Evolutionary conservation across 129 eudicot species (phyloP).

Genomic region (Centrapalus pauciflorus): DNA sequence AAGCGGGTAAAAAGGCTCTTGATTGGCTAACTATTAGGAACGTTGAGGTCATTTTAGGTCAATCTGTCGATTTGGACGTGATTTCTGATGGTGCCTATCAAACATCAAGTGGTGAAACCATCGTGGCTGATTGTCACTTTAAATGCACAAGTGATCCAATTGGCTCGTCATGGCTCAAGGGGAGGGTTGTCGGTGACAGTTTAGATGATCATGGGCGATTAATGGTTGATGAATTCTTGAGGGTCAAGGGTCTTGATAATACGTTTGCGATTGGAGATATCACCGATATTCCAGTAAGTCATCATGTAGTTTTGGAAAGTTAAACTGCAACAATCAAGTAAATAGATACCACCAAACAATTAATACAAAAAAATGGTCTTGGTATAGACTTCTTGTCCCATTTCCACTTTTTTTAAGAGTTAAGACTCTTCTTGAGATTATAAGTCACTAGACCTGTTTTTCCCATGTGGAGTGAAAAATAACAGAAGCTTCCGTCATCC

Average conservation of each 20-base stretch:
- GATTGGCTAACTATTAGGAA: constrained; percentile 69
- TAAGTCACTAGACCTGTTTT: background rate
- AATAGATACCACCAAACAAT: background rate
- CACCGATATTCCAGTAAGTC: constrained; percentile 54
- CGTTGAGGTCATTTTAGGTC: constrained; percentile 63
- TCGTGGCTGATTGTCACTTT: constrained; percentile 58
- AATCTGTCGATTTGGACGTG: constrained; percentile 44
- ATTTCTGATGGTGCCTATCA: constrained; percentile 38
- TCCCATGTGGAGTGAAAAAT: background rate
- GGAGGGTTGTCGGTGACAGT: constrained; percentile 39
- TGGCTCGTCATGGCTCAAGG: constrained; percentile 68
- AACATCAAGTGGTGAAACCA: constrained; percentile 62
- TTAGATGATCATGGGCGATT: constrained; percentile 56
- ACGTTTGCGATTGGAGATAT: constrained; percentile 76
- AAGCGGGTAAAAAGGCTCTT: constrained; percentile 52
- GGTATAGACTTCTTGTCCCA: background rate
- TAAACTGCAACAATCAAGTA: too few species aligned
- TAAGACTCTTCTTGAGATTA: background rate
- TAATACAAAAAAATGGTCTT: background rate
- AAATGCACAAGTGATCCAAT: constrained; percentile 51
- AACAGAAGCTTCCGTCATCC: background rate
- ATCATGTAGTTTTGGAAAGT: too few species aligned
- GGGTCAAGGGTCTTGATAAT: constrained; percentile 57
- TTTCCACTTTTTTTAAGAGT: background rate
- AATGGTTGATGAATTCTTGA: constrained; percentile 47